phyloP scores from a whole-genome alignment of 352 stramenopile genomes.

The Peronospora destructor region DNA sequence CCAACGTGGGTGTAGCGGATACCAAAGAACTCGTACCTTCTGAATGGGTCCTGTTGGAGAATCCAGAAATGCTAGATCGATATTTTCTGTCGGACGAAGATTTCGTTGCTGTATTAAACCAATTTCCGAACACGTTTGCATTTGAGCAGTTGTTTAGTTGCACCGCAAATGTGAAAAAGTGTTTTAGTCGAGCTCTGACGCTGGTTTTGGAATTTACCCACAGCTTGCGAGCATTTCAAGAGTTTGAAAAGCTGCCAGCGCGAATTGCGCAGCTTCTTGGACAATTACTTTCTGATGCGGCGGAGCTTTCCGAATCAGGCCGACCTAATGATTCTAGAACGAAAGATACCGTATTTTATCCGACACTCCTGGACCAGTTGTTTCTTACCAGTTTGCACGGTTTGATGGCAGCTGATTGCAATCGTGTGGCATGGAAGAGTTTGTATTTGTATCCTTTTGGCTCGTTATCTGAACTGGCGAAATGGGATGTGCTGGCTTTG shows the following conservation, averaged over 20 bases:
- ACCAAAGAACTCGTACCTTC: slow-evolving; percentile 44
- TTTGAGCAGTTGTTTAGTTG: slow-evolving; percentile 72
- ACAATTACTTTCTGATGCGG: slow-evolving; percentile 54
- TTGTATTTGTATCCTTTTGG: slow-evolving; percentile 63
- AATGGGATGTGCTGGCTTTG: slow-evolving; percentile 77
- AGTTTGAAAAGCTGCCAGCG: slow-evolving; percentile 75
- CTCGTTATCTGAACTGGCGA: slow-evolving; percentile 60
- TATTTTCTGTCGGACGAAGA: slow-evolving; percentile 82
- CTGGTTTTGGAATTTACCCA: slow-evolving; percentile 73
- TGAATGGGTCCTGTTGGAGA: slow-evolving; percentile 81
- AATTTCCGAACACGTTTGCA: slow-evolving; percentile 79
- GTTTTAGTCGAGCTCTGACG: slow-evolving; percentile 66
- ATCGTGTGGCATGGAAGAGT: slow-evolving; percentile 72
- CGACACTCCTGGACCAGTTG: slow-evolving; percentile 79
- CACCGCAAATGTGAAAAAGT: slow-evolving; percentile 68
- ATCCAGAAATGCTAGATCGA: slow-evolving; percentile 70
- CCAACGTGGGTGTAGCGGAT: slow-evolving; percentile 17
- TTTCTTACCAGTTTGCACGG: slow-evolving; percentile 77
- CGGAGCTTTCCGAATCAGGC: slow-evolving; percentile 40
- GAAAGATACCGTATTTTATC: slow-evolving; percentile 48
- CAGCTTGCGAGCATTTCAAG: slow-evolving; percentile 59
- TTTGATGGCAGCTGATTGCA: slow-evolving; percentile 62
- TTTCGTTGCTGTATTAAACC: slow-evolving; percentile 77
- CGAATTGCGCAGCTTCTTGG: slow-evolving; percentile 63
- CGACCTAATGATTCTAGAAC: slow-evolving; percentile 1